phyloP scores from a whole-genome alignment of 495 filamentous ascomycete species.

The Bacidia rubella region DNA sequence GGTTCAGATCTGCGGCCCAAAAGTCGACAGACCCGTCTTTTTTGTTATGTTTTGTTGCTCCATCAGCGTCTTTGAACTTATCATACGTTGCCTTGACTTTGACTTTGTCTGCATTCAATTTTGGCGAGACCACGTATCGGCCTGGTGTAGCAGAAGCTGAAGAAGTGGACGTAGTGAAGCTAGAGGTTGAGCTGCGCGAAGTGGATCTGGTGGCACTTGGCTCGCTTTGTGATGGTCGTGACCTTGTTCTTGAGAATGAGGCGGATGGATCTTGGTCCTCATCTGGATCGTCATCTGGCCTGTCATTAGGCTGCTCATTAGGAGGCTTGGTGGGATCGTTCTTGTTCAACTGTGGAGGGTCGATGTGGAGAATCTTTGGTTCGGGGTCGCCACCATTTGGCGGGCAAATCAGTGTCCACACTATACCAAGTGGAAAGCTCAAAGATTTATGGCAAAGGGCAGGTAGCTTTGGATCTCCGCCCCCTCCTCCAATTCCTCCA shows the following conservation, averaged over 20 bases:
- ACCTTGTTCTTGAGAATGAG: not conserved
- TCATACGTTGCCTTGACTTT: not conserved
- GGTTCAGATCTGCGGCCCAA: not conserved
- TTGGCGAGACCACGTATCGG: constrained; percentile 1
- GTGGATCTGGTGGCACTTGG: too few relatives aligned
- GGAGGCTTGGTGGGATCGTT: not conserved
- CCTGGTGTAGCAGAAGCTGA: not conserved
- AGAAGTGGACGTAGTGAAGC: not conserved
- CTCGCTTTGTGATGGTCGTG: not conserved
- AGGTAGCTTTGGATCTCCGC: not conserved
- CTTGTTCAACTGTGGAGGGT: too few relatives aligned
- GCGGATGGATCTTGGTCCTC: too few relatives aligned
- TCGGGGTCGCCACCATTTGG: not conserved
- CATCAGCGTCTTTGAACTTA: not conserved
- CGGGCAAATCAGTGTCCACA: constrained; percentile 1
- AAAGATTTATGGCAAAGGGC: constrained; percentile 2
- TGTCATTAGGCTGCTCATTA: not conserved
- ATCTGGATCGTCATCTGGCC: not conserved
- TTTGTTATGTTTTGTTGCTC: not conserved
- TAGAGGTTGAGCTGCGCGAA: too few relatives aligned
- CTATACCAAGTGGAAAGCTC: not conserved
- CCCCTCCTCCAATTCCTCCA: not conserved
- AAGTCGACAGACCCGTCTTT: not conserved
- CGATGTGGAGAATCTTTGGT: too few relatives aligned
- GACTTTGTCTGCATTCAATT: not conserved